A percentile compares a stretch with the other conserved stretches of the same genome.
phyloP scores from a whole-genome alignment of 352 stramenopile species.

The Globisporangium barbulae region DNA sequence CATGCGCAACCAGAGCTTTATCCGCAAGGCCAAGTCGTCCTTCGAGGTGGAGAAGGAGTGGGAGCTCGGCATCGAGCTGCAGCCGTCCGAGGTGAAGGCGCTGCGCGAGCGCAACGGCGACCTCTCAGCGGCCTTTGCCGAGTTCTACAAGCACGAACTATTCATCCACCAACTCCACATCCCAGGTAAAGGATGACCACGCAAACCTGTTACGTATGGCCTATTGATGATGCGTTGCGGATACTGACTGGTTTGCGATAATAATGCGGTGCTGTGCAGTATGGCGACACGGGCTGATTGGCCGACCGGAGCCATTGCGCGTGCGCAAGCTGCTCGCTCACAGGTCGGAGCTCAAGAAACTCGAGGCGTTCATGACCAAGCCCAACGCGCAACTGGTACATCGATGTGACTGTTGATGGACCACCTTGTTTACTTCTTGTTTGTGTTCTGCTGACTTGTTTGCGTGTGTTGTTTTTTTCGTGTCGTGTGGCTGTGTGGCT shows the following conservation, averaged over 20 bases:
- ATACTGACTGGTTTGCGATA: background rate
- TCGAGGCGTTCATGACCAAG: conserved; percentile 59
- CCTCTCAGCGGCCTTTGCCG: conserved; percentile 68
- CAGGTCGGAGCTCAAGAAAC: conserved; percentile 72
- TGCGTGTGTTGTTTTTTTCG: background rate
- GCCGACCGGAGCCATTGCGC: conserved; percentile 57
- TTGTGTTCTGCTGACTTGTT: background rate
- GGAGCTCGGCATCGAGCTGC: conserved; percentile 64
- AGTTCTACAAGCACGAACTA: conserved; percentile 72
- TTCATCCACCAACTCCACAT: conserved; percentile 79
- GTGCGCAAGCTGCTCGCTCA: conserved; percentile 76
- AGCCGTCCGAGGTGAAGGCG: conserved; percentile 79
- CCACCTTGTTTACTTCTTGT: background rate
- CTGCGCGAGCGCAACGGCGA: conserved; percentile 63
- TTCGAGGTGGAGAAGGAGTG: conserved; percentile 74
- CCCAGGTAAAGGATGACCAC: conserved; percentile 33
- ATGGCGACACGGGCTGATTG: conserved; percentile 73
- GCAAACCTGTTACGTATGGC: no score
- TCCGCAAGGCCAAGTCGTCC: conserved; percentile 40
- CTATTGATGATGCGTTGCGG: background rate
- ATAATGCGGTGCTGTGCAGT: conserved; percentile 26
- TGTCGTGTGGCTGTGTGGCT: background rate
- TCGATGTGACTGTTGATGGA: background rate
- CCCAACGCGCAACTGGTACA: conserved; percentile 69
- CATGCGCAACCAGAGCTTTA: conserved; percentile 64